A percentile compares a stretch with the other conserved stretches of the same genome.
Evolutionary conservation across 208 protist species (phyloP).

Genomic region (Endotrypanum monterogeii): DNA sequence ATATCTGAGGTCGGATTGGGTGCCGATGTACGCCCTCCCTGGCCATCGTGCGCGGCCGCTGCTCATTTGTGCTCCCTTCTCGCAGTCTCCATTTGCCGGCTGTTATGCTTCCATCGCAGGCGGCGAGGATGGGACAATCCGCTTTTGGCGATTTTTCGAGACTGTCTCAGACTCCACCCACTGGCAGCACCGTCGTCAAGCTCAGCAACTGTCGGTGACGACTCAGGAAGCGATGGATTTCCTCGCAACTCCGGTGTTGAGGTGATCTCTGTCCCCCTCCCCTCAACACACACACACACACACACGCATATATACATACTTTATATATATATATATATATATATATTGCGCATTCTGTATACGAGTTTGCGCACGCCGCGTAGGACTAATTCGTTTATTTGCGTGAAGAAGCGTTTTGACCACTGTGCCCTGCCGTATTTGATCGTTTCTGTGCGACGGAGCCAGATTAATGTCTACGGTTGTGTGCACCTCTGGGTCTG

Average conservation of each 20-base stretch:
- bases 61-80: slow-evolving; percentile 58
- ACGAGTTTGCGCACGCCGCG: neutral
- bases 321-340: too few relatives aligned
- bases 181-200: slow-evolving; percentile 41
- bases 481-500: neutral
- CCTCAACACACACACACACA: too few relatives aligned
- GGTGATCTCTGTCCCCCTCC: too few relatives aligned
- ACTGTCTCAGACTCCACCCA: slow-evolving; percentile 29
- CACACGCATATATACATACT: too few relatives aligned
- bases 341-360: neutral
- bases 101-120: slow-evolving; percentile 69
- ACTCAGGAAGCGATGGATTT: slow-evolving; percentile 43
- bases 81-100: slow-evolving; percentile 37
- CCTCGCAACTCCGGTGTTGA: slow-evolving; percentile 34
- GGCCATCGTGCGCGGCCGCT: slow-evolving; percentile 77
- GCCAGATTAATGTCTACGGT: neutral
- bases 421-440: neutral
- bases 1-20: slow-evolving; percentile 20
- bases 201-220: slow-evolving; percentile 35
- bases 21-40: slow-evolving; percentile 49
- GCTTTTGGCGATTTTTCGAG: slow-evolving; percentile 81
- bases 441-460: neutral
- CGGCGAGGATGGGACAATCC: slow-evolving; percentile 70
- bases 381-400: neutral
- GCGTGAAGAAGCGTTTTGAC: neutral